Evolutionary conservation across 1,284 basidiomycete genomes (phyloP).

Genomic region (Fomitopsis betulina): DNA sequence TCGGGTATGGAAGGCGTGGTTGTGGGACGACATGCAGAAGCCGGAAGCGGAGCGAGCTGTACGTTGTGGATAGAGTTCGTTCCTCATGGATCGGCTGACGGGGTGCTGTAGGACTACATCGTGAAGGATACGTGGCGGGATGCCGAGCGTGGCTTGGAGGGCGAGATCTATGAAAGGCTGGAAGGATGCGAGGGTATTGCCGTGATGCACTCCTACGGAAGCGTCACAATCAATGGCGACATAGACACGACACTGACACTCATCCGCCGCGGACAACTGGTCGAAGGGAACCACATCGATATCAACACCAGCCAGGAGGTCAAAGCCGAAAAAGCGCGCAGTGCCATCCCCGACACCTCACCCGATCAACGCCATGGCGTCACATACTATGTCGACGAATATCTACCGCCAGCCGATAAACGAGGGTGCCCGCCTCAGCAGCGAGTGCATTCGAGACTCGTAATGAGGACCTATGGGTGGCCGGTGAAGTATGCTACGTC

Average conservation of each 20-base stretch:
- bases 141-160: conserved; percentile 6
- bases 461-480: background rate
- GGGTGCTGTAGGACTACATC: conserved; percentile 4
- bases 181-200: background rate
- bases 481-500: background rate
- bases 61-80: background rate
- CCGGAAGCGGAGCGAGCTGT: background rate
- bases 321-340: too few species aligned
- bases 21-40: conserved; percentile 2
- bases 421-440: background rate
- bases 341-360: too few species aligned
- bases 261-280: background rate
- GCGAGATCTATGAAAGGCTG: conserved; percentile 5
- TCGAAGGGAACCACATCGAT: too few species aligned
- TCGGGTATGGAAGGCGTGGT: conserved; percentile 11
- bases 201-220: background rate
- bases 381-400: too few species aligned
- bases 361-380: too few species aligned
- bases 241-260: background rate
- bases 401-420: background rate
- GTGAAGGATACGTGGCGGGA: conserved; percentile 11
- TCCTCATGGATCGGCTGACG: background rate
- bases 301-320: too few species aligned
- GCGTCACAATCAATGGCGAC: background rate
- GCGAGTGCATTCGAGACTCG: background rate